A percentile compares a stretch with the other conserved stretches of the same genome.
phyloP scores from a whole-genome alignment of 371 early-diverging fungal species.

The Massospora cicadina region DNA sequence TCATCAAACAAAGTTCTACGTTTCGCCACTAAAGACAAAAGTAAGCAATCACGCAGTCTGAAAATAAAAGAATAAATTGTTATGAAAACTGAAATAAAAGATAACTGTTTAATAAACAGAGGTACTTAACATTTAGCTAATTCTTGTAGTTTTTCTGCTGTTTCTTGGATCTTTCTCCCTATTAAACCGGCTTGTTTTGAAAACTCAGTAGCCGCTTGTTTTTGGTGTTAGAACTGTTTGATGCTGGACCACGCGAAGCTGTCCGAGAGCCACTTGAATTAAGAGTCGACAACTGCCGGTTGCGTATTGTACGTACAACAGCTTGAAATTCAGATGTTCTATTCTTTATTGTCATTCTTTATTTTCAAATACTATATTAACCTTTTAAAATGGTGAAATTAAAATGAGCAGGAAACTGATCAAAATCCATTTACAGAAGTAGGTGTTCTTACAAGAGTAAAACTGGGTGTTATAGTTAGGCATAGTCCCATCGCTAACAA shows the following conservation, averaged over 20 bases:
- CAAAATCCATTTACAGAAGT: too few species aligned
- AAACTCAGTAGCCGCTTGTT: slow-evolving; percentile 22
- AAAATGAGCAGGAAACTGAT: too few species aligned
- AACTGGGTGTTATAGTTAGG: too few species aligned
- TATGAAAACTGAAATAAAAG: slow-evolving; percentile 5
- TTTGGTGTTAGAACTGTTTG: slow-evolving; percentile 10
- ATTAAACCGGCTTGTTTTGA: slow-evolving; percentile 40
- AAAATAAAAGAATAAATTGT: neutral
- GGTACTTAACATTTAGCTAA: slow-evolving; percentile 33
- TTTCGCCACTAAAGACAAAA: slow-evolving; percentile 35
- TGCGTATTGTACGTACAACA: slow-evolving; percentile 13
- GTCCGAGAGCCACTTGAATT: slow-evolving; percentile 4
- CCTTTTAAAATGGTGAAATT: too few species aligned
- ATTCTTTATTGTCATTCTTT: slow-evolving; percentile 15
- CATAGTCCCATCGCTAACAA: too few species aligned
- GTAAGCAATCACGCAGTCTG: neutral
- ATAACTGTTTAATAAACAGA: neutral
- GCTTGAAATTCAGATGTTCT: slow-evolving; percentile 16
- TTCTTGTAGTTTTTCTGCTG: slow-evolving; percentile 44
- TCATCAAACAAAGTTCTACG: slow-evolving; percentile 55
- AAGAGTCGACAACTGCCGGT: slow-evolving; percentile 10
- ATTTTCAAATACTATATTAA: too few species aligned
- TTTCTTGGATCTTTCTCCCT: slow-evolving; percentile 36
- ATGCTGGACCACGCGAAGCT: neutral
- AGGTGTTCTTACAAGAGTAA: too few species aligned